A percentile compares a stretch with the other conserved stretches of the same genome.
Conservation (phyloP, 208 protist genomes). For the Trypanosoma congolense region DNA sequence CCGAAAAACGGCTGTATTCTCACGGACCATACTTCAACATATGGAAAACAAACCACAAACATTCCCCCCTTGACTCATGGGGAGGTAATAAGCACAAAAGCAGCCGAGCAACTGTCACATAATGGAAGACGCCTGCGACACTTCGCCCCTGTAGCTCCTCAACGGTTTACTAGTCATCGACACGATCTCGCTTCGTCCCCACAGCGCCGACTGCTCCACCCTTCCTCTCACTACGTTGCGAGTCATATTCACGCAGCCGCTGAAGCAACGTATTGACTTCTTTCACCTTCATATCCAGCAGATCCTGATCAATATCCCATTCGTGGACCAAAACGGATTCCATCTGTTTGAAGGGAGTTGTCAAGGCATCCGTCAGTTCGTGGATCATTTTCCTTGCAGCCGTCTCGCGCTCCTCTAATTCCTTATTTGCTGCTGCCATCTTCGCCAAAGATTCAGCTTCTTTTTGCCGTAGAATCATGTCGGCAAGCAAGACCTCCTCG, state of each 20-base stretch:
- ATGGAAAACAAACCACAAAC: too few relatives aligned
- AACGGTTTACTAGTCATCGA: too few relatives aligned
- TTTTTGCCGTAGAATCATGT: conserved; percentile 39
- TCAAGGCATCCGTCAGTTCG: conserved; percentile 52
- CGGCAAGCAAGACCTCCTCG: conserved; percentile 49
- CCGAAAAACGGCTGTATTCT: too few relatives aligned
- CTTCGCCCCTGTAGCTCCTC: too few relatives aligned
- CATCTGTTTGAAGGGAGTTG: conserved; percentile 65
- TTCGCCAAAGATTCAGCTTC: conserved; percentile 34
- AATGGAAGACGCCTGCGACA: too few relatives aligned
- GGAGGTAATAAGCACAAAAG: too few relatives aligned
- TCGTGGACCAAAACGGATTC: conserved; percentile 60
- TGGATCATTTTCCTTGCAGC: conserved; percentile 38
- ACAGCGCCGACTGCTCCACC: neutral
- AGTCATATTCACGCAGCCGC: conserved; percentile 22
- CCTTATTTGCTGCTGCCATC: conserved; percentile 23
- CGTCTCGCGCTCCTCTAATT: conserved; percentile 33
- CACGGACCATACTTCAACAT: too few relatives aligned
- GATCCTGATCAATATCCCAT: conserved; percentile 68
- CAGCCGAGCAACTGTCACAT: too few relatives aligned
- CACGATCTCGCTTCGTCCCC: too few relatives aligned
- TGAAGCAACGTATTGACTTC: conserved; percentile 51
- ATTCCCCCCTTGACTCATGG: too few relatives aligned
- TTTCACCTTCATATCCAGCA: conserved; percentile 52
- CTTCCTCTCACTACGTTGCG: neutral